phyloP scores from a whole-genome alignment of 2,329 filamentous ascomycete species.

The Claviceps fusiformis region DNA sequence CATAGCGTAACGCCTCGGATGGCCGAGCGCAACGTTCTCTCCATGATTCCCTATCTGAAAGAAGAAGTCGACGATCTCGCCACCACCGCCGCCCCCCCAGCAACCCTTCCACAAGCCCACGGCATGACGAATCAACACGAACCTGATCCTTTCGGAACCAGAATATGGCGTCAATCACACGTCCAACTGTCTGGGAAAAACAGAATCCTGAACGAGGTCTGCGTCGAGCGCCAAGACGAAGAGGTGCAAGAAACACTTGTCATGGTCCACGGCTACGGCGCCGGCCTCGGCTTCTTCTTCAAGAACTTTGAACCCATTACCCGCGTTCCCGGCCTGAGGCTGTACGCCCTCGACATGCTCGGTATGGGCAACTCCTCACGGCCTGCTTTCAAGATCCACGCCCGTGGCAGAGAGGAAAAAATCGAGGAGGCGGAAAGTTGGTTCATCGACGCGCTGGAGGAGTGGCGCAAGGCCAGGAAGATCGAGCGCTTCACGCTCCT shows the following conservation, averaged over 20 bases:
- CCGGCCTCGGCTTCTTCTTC: constrained; percentile 94
- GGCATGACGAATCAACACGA: constrained; percentile 19
- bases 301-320: constrained; percentile 90
- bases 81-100: constrained; percentile 20
- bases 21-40: constrained; percentile 80
- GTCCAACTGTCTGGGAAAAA: constrained; percentile 76
- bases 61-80: constrained; percentile 57
- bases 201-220: constrained; percentile 83
- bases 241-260: constrained; percentile 73
- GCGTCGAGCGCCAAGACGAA: constrained; percentile 71
- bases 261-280: constrained; percentile 93
- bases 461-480: constrained; percentile 80
- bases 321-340: constrained; percentile 64
- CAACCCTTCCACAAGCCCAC: constrained; percentile 7
- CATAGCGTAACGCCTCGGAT: constrained; percentile 64
- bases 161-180: constrained; percentile 76
- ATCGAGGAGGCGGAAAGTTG: constrained; percentile 83
- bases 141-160: constrained; percentile 69
- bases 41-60: constrained; percentile 70
- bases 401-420: constrained; percentile 67
- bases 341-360: constrained; percentile 89
- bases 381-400: constrained; percentile 70
- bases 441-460: constrained; percentile 93
- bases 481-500: constrained; percentile 89
- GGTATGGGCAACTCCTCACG: constrained; percentile 86